Evolutionary conservation across 202 grass and related monocot genomes (phyloP), one percentile per base, ranked within the genome.

Genomic region (Brachypodium distachyon): DNA sequence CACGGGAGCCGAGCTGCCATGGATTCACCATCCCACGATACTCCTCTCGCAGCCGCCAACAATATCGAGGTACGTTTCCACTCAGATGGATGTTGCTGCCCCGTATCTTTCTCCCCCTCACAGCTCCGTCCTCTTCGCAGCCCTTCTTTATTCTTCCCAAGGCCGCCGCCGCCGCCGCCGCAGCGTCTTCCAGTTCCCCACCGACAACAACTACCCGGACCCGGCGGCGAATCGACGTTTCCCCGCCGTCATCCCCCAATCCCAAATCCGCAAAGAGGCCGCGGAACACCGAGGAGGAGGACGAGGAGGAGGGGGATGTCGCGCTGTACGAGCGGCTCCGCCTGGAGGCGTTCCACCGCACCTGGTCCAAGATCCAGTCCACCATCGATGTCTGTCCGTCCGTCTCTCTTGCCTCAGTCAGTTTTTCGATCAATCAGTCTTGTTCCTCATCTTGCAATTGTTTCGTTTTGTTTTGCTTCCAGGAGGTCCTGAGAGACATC

Each of bases 101-200:
- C 71, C 11, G 34, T 33, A 53, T 40, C 17, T 11, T 3, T 27
- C 44, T 5, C 61, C 9, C 21, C 4, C 38, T 61, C 40, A 34
- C 54, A 76, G 2, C 16, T 16, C 38, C 43, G 55, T 46, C 47
- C 62, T 80, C 39, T 77, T 53, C n/a, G 64, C 85, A 97, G 93
- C 90, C 93, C 18, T 91, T 91, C 74, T 97, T 91, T 50, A 83
- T 97, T 29, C 83, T 97, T 14, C 93, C 81, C 71, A 89, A 91
- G 73, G 57, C 80, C 48, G 32, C 83, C 44, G 50, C 76, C 21
- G 12, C 70, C 11, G 67, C 73, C 27, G 29, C 41, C 0, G 34
- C 34, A 19, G n/a, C n/a, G n/a, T n/a, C n/a, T n/a, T 58, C 67
- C 39, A 33, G 34, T 78, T 73, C 81, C 38, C 70, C 73, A 75